These are phyloP conservation scores for Thalassiosira exigua DNA, from an alignment of 352 stramenopile species.

Conservation along the genomic window DNA sequence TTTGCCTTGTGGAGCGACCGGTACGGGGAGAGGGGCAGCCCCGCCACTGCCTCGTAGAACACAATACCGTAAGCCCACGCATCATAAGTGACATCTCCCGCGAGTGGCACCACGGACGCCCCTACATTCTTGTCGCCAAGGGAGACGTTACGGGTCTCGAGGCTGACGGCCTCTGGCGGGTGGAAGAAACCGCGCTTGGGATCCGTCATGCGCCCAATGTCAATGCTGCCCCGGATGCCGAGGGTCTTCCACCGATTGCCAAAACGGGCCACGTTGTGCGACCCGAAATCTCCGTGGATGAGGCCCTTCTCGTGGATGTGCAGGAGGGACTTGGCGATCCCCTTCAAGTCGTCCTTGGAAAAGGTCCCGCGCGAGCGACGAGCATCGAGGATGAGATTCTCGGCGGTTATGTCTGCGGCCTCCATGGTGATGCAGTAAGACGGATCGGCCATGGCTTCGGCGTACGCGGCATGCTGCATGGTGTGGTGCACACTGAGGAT, in stretches of 20 bases:
- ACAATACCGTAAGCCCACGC: constrained; percentile 84
- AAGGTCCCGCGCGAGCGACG: constrained; percentile 68
- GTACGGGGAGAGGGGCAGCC: constrained; percentile 81
- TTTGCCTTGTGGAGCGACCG: constrained; percentile 76
- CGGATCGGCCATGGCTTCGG: constrained; percentile 85
- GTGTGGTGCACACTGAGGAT: constrained; percentile 86
- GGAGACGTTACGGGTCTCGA: constrained; percentile 74
- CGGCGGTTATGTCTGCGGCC: constrained; percentile 82
- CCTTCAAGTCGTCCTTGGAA: constrained; percentile 73
- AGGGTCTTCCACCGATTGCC: constrained; percentile 82
- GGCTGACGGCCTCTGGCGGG: constrained; percentile 79
- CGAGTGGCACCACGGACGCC: constrained; percentile 76
- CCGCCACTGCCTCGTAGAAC: constrained; percentile 83
- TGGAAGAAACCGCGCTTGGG: constrained; percentile 84
- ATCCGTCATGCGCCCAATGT: constrained; percentile 68
- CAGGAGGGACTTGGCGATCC: constrained; percentile 83
- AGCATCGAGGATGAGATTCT: constrained; percentile 84
- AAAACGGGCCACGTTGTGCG: constrained; percentile 85
- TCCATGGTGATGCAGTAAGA: constrained; percentile 87
- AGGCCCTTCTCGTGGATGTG: constrained; percentile 84
- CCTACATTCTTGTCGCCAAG: constrained; percentile 76
- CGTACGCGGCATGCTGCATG: constrained; percentile 83
- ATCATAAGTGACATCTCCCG: constrained; percentile 76
- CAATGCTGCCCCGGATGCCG: constrained; percentile 73
- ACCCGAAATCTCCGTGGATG: constrained; percentile 85